phyloP scores from a whole-genome alignment of 169 alveolate genomes.

The Eimeria sp. region DNA sequence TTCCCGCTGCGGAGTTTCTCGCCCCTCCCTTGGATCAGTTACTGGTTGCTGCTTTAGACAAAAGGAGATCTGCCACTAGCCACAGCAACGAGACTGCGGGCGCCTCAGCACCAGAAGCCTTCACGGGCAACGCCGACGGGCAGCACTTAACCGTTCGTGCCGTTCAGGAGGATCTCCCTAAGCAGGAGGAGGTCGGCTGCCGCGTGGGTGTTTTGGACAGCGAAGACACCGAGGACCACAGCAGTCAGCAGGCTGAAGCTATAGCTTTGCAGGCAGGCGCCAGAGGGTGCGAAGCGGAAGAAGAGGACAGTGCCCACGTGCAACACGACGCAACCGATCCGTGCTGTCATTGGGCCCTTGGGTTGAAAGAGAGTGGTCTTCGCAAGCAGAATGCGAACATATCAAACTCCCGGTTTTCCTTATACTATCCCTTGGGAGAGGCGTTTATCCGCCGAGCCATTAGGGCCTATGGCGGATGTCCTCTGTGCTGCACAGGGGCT shows the following conservation, averaged over 20 bases:
- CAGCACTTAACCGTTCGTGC: not conserved
- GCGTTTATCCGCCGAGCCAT: conserved; percentile 34
- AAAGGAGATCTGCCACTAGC: not conserved
- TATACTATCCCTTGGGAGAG: conserved; percentile 69
- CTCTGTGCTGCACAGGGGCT: conserved; percentile 41
- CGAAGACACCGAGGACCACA: not conserved
- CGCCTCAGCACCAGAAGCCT: not conserved
- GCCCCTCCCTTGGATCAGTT: conserved; percentile 47
- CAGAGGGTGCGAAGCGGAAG: conserved; percentile 8
- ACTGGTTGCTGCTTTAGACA: conserved; percentile 5
- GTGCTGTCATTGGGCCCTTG: conserved; percentile 7
- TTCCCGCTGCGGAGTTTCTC: conserved; percentile 68
- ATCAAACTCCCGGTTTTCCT: conserved; percentile 19
- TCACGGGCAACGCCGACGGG: not conserved
- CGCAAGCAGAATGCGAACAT: conserved; percentile 25
- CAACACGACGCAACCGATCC: conserved; percentile 52
- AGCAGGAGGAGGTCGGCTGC: not conserved
- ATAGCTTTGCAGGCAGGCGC: not conserved
- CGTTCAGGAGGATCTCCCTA: not conserved
- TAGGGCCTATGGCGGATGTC: conserved; percentile 48
- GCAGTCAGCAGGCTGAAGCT: not conserved
- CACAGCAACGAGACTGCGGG: not conserved
- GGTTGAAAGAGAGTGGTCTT: conserved; percentile 14
- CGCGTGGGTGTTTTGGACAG: not conserved
- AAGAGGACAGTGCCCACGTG: not conserved